phyloP scores from a whole-genome alignment of 2,329 filamentous ascomycete genomes.

The Alternaria alternata region DNA sequence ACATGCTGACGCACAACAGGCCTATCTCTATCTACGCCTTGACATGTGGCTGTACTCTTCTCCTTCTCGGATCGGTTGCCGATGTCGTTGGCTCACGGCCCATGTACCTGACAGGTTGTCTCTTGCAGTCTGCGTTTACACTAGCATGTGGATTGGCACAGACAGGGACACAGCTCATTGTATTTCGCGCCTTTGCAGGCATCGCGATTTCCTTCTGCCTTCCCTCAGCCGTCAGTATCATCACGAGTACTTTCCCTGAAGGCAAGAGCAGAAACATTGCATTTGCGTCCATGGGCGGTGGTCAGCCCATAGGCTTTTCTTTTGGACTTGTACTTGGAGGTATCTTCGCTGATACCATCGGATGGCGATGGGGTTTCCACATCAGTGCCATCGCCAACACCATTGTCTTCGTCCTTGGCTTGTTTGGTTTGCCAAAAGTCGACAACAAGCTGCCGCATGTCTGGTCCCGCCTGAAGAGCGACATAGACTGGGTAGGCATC shows the following conservation, averaged over 20 bases:
- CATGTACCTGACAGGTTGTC: constrained; percentile 57
- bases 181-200: constrained; percentile 58
- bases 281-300: constrained; percentile 60
- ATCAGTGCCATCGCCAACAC: constrained; percentile 54
- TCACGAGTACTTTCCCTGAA: constrained; percentile 57
- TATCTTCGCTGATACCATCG: constrained; percentile 57
- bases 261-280: constrained; percentile 61
- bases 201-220: constrained; percentile 59
- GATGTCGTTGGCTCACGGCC: constrained; percentile 53
- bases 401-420: constrained; percentile 49
- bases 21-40: constrained; percentile 49
- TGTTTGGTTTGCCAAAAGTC: constrained; percentile 30
- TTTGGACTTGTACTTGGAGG: constrained; percentile 62
- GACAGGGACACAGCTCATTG: constrained; percentile 50
- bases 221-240: constrained; percentile 59
- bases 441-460: too few species aligned
- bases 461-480: constrained; percentile 45
- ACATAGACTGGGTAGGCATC: constrained; percentile 65
- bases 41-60: neutral
- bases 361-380: constrained; percentile 62
- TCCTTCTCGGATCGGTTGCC: neutral
- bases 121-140: constrained; percentile 56
- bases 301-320: constrained; percentile 61
- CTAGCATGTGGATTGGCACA: constrained; percentile 55
- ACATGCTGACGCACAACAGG: constrained; percentile 29